Evolutionary conservation across 2,329 filamentous ascomycete genomes (phyloP), one percentile per base, ranked within the genome.

Genomic region (Exophiala oligosperma): DNA sequence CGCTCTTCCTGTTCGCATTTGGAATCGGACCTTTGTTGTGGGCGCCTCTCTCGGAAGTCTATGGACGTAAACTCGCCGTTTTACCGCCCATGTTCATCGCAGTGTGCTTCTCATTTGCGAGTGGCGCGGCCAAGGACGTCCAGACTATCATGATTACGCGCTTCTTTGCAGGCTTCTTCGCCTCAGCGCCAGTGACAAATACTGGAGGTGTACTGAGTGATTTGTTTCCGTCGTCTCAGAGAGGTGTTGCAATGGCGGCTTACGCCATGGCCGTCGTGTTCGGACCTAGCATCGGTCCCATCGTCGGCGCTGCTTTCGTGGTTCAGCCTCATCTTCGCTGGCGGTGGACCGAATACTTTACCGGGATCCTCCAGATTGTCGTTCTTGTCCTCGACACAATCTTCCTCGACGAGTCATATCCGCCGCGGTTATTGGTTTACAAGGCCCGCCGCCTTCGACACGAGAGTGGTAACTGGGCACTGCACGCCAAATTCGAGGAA

Each of bases 31-130:
- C 86, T 0, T 68, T 89, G 14, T 65, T 88, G 2, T 93, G 93
- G 69, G 90, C 90, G 7, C 90, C 90, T 0, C 73, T 92, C 38
- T 90, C 85, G 5, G 91, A 94, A 71, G 81, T 93, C 51, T 79
- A 88, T 55, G 90, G 90, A 23, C 80, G 90, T 46, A 79, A 83
- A 48, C 52, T 74, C 0, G 81, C 83, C 1, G 82, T 87, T 1
- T 70, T 87, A 21, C 74, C 72, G 1, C 85, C 86, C 11, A 86
- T 86, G 72, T 85, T 87, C 54, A 70, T 88, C 6, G 79, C 83
- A 0, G 80, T 79, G 0, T 81, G 84, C 58, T 89, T 90, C 70
- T 81, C 79, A 2, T 88, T 89, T 64, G 86, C 73, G 1, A 85
- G 79, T 0, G 87, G 84, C 0, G 79, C 81, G 0, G 79, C 84